Evolutionary conservation across 805 yeast species (phyloP).

Genomic region (Millerozyma acaciae): DNA sequence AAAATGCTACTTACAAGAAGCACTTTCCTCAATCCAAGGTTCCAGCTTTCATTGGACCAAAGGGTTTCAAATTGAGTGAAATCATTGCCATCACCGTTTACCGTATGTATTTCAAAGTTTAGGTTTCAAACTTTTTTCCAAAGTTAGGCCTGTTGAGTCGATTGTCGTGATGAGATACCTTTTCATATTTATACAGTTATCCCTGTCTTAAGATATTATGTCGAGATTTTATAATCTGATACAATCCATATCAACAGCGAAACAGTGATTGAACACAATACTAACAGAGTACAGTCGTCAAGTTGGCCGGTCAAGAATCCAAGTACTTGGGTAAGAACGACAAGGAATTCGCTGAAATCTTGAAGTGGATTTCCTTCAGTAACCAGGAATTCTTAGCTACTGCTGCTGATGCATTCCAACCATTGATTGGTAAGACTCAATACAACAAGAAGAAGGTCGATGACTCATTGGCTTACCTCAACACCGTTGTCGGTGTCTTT

Average conservation of each 20-base stretch:
- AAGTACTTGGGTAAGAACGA: conserved; percentile 63
- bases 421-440: conserved; percentile 61
- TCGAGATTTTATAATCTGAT: conserved; percentile 64
- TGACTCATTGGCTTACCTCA: conserved; percentile 36
- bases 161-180: conserved; percentile 59
- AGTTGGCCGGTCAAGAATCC: conserved; percentile 41
- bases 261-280: conserved; percentile 1
- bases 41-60: conserved; percentile 68
- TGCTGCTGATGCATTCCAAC: conserved; percentile 49
- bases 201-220: conserved; percentile 80
- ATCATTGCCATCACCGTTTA: conserved; percentile 61
- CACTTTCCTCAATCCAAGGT: conserved; percentile 62
- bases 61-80: conserved; percentile 72
- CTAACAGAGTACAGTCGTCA: conserved; percentile 36
- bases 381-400: conserved; percentile 60
- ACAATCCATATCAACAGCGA: conserved; percentile 4
- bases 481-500: conserved; percentile 36
- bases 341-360: conserved; percentile 59
- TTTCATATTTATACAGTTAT: conserved; percentile 62
- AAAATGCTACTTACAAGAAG: conserved; percentile 37
- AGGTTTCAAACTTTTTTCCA: not conserved
- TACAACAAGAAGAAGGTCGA: conserved; percentile 74
- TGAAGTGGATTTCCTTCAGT: conserved; percentile 76
- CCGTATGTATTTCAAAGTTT: conserved; percentile 42
- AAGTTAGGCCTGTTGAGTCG: not conserved